Percentiles rank a stretch among this genome's conserved stretches.
phyloP scores from a whole-genome alignment of 306 rosid genomes.

The Cucurbita argyrosperma region DNA sequence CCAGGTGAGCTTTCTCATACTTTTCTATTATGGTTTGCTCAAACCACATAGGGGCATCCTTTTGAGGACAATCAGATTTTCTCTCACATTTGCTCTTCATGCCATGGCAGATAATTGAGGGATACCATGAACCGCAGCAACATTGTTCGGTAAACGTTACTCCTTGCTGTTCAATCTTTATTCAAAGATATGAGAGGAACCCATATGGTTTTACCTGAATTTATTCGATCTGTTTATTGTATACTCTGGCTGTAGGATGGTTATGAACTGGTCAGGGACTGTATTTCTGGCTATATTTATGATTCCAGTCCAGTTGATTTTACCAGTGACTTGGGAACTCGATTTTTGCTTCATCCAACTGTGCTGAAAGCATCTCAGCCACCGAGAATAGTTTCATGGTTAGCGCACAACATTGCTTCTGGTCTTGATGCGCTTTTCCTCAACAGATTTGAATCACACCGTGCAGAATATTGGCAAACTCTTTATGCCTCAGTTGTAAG shows the following conservation, averaged over 20 bases:
- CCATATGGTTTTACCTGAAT: not conserved
- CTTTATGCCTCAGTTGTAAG: slow-evolving; percentile 79
- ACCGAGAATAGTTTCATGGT: slow-evolving; percentile 68
- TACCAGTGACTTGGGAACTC: slow-evolving; percentile 83
- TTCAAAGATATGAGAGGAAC: not conserved
- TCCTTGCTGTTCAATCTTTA: slow-evolving; percentile 6
- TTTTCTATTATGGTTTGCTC: not conserved
- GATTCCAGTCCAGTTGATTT: slow-evolving; percentile 98
- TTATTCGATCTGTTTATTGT: not conserved
- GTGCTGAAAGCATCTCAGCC: slow-evolving; percentile 64
- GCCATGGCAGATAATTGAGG: slow-evolving; percentile 51
- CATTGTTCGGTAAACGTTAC: slow-evolving; percentile 41
- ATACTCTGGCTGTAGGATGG: slow-evolving; percentile 33
- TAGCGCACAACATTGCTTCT: slow-evolving; percentile 62
- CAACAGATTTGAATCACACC: slow-evolving; percentile 72
- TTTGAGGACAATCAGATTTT: not conserved
- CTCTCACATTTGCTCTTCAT: not conserved
- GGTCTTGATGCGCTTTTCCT: slow-evolving; percentile 87
- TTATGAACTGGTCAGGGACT: slow-evolving; percentile 63
- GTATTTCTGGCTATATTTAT: slow-evolving; percentile 67
- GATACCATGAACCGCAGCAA: slow-evolving; percentile 33
- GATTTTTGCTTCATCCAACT: slow-evolving; percentile 66
- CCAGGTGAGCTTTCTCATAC: slow-evolving; percentile 42
- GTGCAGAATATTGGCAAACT: slow-evolving; percentile 93
- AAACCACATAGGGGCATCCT: not conserved